Evolutionary conservation across 148 eudicot species (phyloP).

Genomic region (Nepenthes gracilis): DNA sequence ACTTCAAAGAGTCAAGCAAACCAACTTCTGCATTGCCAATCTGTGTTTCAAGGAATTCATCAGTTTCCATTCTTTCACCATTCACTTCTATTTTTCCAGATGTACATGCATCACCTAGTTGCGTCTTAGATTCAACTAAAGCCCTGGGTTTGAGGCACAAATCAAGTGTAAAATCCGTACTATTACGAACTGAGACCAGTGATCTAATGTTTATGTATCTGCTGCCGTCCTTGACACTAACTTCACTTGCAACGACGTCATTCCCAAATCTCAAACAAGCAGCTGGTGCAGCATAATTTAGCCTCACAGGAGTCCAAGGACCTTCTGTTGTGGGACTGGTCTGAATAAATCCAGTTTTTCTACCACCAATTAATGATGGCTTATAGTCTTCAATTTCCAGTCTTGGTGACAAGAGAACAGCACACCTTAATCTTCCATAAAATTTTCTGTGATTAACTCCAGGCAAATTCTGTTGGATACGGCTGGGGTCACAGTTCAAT

Average conservation of each 20-base stretch:
- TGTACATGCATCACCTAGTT: slow-evolving; percentile 18
- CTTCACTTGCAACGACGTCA: slow-evolving; percentile 94
- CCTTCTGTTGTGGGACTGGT: slow-evolving; percentile 83
- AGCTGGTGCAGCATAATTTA: slow-evolving; percentile 90
- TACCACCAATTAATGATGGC: slow-evolving; percentile 23
- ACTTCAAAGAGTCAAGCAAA: slow-evolving; percentile 38
- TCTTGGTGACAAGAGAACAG: slow-evolving; percentile 52
- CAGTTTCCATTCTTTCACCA: slow-evolving; percentile 31
- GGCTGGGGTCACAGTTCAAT: slow-evolving; percentile 5
- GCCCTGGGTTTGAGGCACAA: slow-evolving; percentile 50
- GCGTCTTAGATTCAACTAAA: slow-evolving; percentile 19
- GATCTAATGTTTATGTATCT: slow-evolving; percentile 89
- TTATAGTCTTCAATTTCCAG: slow-evolving; percentile 30
- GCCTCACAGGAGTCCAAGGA: slow-evolving; percentile 86
- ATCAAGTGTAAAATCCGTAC: slow-evolving; percentile 67
- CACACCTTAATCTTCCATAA: slow-evolving; percentile 57
- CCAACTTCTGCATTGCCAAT: slow-evolving; percentile 37
- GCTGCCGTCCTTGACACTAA: slow-evolving; percentile 62
- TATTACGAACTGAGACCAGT: slow-evolving; percentile 72
- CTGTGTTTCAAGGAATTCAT: slow-evolving; percentile 67
- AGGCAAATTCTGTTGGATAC: slow-evolving; percentile 22
- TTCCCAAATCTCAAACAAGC: slow-evolving; percentile 91
- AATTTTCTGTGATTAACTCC: slow-evolving; percentile 14
- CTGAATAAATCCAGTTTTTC: slow-evolving; percentile 63
- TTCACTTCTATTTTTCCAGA: slow-evolving; percentile 19